These are phyloP conservation scores for Funneliformis mosseae DNA, from an alignment of 192 early-diverging fungal genomes.

Conservation along the genomic window DNA sequence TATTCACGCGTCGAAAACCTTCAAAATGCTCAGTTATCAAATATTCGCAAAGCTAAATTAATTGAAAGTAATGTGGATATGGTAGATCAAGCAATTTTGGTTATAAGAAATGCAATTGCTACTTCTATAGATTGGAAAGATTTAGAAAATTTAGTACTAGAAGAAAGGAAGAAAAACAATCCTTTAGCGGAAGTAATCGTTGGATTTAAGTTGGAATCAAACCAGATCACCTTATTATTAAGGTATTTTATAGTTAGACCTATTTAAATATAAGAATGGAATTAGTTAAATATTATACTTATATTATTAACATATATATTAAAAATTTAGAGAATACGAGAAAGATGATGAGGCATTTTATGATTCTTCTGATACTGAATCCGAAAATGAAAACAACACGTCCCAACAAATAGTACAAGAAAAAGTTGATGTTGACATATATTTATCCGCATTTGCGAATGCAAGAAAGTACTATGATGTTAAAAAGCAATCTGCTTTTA, in stretches of 20 bases:
- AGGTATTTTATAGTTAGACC: constrained; percentile 36
- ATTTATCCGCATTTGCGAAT: constrained; percentile 85
- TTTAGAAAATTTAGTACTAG: constrained; percentile 81
- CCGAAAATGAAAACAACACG: constrained; percentile 58
- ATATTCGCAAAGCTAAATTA: constrained; percentile 74
- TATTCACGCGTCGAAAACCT: constrained; percentile 76
- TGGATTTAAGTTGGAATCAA: constrained; percentile 73
- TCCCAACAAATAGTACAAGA: constrained; percentile 43
- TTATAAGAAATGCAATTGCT: constrained; percentile 86
- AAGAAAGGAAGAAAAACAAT: constrained; percentile 78
- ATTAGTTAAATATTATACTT: background rate
- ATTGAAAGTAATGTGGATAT: constrained; percentile 83
- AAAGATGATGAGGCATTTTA: constrained; percentile 25
- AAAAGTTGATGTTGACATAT: constrained; percentile 86
- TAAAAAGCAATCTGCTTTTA: constrained; percentile 80
- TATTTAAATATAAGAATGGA: background rate
- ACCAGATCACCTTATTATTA: constrained; percentile 76
- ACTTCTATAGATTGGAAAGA: constrained; percentile 97
- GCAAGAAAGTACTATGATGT: constrained; percentile 86
- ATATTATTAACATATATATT: no score
- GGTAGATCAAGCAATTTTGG: constrained; percentile 86
- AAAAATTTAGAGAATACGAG: background rate
- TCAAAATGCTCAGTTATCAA: constrained; percentile 68
- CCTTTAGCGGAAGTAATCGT: constrained; percentile 80
- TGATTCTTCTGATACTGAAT: constrained; percentile 13